Percentiles rank a stretch among this genome's conserved stretches.
Evolutionary conservation across 352 stramenopile genomes (phyloP).

Genomic region (Phytopythium mirpurense): DNA sequence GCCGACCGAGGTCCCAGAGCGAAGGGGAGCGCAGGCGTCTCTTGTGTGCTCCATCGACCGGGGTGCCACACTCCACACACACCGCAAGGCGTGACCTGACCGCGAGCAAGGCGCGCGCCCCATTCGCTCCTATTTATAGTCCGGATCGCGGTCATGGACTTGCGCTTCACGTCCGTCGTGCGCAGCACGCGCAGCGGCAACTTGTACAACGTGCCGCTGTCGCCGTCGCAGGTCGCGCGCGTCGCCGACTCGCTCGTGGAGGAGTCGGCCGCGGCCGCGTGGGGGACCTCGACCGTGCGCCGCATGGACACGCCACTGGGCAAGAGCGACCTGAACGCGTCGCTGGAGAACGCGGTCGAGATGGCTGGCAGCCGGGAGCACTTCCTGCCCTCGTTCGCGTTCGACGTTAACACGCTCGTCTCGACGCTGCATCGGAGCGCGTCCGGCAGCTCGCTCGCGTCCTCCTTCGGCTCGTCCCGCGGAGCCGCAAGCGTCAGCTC

Average conservation of each 20-base stretch:
- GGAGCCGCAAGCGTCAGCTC: conserved; percentile 10
- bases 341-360: conserved; percentile 18
- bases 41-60: no score
- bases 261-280: conserved; percentile 26
- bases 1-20: not conserved
- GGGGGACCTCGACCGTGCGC: conserved; percentile 37
- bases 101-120: no score
- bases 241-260: conserved; percentile 8
- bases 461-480: conserved; percentile 26
- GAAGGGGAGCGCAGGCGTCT: not conserved
- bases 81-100: no score
- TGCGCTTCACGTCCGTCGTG: conserved; percentile 41
- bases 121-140: no score
- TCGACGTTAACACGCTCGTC: conserved; percentile 55
- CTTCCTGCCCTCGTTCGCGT: conserved; percentile 47
- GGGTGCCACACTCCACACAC: no score
- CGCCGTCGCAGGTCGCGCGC: conserved; percentile 1
- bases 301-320: conserved; percentile 22
- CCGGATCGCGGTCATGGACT: conserved; percentile 16
- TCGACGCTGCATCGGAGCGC: conserved; percentile 25
- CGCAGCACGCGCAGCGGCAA: conserved; percentile 53
- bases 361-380: conserved; percentile 8
- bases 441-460: conserved; percentile 19
- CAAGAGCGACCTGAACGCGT: conserved; percentile 36
- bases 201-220: conserved; percentile 52